Evolutionary conservation across 1,284 basidiomycete genomes (phyloP).

Genomic region (Caloboletus inedulis): DNA sequence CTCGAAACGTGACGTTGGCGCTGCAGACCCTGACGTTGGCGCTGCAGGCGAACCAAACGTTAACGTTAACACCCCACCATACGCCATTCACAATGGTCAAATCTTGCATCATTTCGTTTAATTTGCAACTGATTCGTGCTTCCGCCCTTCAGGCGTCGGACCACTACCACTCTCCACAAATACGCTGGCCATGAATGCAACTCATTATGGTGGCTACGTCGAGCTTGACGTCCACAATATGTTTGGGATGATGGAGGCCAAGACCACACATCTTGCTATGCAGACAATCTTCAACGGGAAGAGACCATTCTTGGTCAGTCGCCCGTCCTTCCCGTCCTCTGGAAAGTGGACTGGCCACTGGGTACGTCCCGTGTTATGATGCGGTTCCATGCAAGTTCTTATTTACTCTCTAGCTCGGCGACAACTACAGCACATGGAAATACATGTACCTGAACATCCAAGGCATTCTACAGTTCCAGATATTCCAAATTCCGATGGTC

Average conservation of each 20-base stretch:
- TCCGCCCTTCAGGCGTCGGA: conserved; percentile 17
- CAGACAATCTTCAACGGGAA: conserved; percentile 32
- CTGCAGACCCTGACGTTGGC: conserved; percentile 28
- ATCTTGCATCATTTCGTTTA: not conserved
- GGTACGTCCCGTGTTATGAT: conserved; percentile 32
- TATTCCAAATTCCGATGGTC: conserved; percentile 74
- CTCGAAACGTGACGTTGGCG: conserved; percentile 32
- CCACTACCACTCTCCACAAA: too few species aligned
- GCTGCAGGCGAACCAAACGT: conserved; percentile 45
- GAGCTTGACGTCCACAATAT: conserved; percentile 43
- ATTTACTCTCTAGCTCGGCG: conserved; percentile 49
- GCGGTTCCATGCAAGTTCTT: not conserved
- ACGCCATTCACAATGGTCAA: conserved; percentile 68
- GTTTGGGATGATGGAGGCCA: conserved; percentile 42
- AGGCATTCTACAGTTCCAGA: conserved; percentile 72
- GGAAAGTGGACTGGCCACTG: conserved; percentile 65
- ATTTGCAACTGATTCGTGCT: not conserved
- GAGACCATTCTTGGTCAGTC: conserved; percentile 44
- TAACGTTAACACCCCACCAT: conserved; percentile 58
- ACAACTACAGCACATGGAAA: conserved; percentile 68
- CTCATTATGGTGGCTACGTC: conserved; percentile 37
- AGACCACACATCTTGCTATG: conserved; percentile 37
- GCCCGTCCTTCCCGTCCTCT: conserved; percentile 56
- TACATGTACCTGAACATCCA: conserved; percentile 59
- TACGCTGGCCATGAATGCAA: conserved; percentile 41